Evolutionary conservation across 192 early-diverging fungal species (phyloP).

Genomic region (Coemansia nantahalensis): DNA sequence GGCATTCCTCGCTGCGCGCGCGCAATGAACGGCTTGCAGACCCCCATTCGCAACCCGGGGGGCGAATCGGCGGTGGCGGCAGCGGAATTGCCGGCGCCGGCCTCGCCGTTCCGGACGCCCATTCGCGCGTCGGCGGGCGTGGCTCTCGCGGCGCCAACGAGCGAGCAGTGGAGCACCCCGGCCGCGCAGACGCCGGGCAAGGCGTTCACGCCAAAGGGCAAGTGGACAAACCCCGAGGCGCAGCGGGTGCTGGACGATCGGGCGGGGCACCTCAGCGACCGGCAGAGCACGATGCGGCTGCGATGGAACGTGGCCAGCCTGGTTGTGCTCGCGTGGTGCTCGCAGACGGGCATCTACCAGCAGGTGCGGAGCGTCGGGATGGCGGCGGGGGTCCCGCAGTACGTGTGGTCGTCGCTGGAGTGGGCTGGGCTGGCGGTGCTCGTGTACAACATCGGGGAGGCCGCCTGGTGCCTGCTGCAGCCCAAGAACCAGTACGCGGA

Average conservation of each 20-base stretch:
- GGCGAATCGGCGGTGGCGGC: no score
- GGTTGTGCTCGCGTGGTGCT: conserved; percentile 19
- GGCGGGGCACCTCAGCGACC: conserved; percentile 22
- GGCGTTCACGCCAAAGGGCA: conserved; percentile 11
- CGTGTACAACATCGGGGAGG: conserved; percentile 47
- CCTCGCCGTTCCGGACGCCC: no score
- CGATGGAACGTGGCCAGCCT: conserved; percentile 46
- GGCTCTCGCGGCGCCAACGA: no score
- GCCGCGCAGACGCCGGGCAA: not conserved
- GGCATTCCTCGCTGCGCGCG: no score
- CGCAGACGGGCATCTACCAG: conserved; percentile 35
- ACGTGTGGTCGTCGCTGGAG: conserved; percentile 24
- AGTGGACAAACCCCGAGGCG: conserved; percentile 44
- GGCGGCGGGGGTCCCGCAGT: conserved; percentile 11
- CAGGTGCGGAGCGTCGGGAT: conserved; percentile 19
- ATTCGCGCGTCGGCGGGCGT: conserved; percentile 13
- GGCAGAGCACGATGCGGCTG: conserved; percentile 43
- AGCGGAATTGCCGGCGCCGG: no score
- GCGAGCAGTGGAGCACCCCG: not conserved
- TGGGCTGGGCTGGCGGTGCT: conserved; percentile 24
- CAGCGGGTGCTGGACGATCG: conserved; percentile 45
- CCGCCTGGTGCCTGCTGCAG: conserved; percentile 43
- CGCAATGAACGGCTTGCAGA: no score
- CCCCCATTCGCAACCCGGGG: no score
- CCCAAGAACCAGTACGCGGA: conserved; percentile 34